Percentiles rank a stretch among this genome's conserved stretches.
Evolutionary conservation across 2,329 filamentous ascomycete species (phyloP).

Genomic region (Xylaria sp.): DNA sequence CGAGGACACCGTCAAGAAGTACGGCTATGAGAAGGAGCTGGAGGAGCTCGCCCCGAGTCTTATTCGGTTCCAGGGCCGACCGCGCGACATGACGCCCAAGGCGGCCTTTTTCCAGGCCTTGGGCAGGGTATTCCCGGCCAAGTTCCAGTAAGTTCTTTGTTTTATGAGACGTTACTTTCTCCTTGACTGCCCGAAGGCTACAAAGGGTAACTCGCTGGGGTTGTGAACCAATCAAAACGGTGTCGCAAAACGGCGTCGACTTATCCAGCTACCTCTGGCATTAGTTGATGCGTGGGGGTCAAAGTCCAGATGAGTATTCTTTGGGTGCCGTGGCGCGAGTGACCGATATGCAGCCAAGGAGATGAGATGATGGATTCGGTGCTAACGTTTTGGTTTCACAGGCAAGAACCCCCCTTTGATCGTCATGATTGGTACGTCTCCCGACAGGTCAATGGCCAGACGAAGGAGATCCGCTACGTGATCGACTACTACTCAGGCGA

Average conservation of each 20-base stretch:
- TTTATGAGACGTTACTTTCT: background rate
- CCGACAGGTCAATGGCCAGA: constrained; percentile 60
- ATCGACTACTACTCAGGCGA: constrained; percentile 94
- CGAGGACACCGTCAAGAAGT: constrained; percentile 33
- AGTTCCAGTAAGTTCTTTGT: constrained; percentile 60
- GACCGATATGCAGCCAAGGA: no score
- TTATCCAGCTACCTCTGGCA: no score
- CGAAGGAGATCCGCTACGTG: constrained; percentile 81
- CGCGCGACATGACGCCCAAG: constrained; percentile 86
- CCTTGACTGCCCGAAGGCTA: no score
- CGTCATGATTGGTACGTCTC: constrained; percentile 95
- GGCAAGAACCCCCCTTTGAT: constrained; percentile 84
- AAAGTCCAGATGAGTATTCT: no score
- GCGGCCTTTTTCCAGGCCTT: constrained; percentile 77
- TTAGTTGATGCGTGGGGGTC: no score
- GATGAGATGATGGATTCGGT: no score
- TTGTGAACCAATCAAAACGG: no score
- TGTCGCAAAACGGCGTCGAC: no score
- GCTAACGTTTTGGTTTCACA: constrained; percentile 30
- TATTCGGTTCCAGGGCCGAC: constrained; percentile 81
- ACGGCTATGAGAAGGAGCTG: constrained; percentile 48
- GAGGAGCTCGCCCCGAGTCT: constrained; percentile 62
- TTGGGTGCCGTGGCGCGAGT: no score
- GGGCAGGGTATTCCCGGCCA: constrained; percentile 70
- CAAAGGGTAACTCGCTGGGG: no score